These are phyloP conservation scores for Aurantiochytrium sp. DNA, from an alignment of 108 stramenopile species.

Conservation along the genomic window DNA sequence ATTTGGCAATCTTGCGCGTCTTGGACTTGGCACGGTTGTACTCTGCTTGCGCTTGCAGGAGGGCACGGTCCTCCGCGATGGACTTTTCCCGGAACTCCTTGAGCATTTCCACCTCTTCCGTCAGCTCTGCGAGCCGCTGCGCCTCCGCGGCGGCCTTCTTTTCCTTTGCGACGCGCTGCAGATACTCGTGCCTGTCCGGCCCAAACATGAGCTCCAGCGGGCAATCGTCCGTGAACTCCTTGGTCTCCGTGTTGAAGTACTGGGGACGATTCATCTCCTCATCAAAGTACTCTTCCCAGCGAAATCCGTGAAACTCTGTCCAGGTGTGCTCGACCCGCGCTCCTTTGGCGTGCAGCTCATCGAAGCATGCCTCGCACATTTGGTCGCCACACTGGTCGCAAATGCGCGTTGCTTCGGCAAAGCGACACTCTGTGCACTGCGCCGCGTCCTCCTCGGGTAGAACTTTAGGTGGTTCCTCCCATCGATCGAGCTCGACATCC, in stretches of 20 bases:
- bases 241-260: not conserved
- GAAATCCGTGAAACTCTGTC: not conserved
- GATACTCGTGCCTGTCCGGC: not conserved
- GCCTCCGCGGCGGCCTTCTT: not conserved
- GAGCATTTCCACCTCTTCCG: not conserved
- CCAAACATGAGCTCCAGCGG: conserved; percentile 32
- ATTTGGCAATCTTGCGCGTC: not conserved
- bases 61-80: not conserved
- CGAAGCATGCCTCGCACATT: not conserved
- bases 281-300: conserved; percentile 21
- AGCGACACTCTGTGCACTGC: not conserved
- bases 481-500: not conserved
- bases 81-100: conserved; percentile 12
- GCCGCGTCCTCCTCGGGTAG: not conserved
- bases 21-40: not conserved
- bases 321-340: not conserved
- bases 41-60: not conserved
- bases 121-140: not conserved
- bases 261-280: not conserved
- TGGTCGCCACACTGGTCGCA: conserved; percentile 26
- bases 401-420: not conserved
- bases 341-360: not conserved
- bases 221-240: not conserved
- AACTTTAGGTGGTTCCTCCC: not conserved
- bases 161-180: not conserved